Conservation (phyloP, 2,329 filamentous ascomycete genomes). For the Diaporthe sp. region DNA sequence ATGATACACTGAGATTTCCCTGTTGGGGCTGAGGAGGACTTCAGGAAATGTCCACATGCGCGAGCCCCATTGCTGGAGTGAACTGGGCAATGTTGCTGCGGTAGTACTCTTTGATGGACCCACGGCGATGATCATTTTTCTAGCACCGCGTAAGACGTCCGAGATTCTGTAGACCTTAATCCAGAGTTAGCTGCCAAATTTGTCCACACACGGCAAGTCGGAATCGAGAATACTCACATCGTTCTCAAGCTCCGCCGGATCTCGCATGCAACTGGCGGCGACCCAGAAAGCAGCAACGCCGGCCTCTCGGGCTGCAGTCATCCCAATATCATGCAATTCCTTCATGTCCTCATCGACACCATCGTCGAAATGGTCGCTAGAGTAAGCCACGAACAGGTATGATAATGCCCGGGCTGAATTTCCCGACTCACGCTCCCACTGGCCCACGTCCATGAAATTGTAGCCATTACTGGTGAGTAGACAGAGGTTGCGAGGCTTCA, state of each 20-base stretch:
- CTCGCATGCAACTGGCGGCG: background rate
- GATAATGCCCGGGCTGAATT: too few species aligned
- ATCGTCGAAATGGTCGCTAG: too few species aligned
- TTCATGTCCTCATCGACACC: too few species aligned
- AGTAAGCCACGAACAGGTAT: too few species aligned
- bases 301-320: too few species aligned
- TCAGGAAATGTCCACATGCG: conserved; percentile 52
- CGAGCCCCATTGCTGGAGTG: conserved; percentile 46
- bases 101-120: background rate
- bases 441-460: too few species aligned
- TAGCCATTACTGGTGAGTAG: too few species aligned
- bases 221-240: background rate
- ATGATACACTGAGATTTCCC: conserved; percentile 46
- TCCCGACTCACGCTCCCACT: too few species aligned
- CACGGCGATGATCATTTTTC: conserved; percentile 43
- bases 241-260: background rate
- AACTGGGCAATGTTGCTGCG: background rate
- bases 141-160: conserved; percentile 46
- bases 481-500: too few species aligned
- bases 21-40: conserved; percentile 46
- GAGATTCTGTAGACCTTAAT: conserved; percentile 44
- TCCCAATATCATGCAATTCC: too few species aligned
- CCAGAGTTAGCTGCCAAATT: background rate
- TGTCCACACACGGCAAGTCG: too few species aligned
- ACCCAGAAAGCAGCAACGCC: too few species aligned